Base-by-base conservation (phyloP, 768 basidiomycete genomes). In the Hortiboletus campestris region DNA sequence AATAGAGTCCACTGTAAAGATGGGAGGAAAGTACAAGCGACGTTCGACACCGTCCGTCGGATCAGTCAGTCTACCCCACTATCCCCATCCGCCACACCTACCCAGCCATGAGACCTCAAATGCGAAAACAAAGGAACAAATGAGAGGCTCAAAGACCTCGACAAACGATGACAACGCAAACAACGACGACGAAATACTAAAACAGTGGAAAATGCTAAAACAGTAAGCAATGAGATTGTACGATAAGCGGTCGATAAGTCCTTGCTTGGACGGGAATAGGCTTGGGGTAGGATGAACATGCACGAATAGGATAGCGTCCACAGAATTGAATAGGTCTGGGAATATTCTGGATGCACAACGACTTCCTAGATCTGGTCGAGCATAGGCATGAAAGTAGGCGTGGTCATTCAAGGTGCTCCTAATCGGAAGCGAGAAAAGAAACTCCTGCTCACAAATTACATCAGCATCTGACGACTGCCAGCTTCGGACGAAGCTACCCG, bases 161-260 rank as follows among this genome's bases (percentile, higher is more conserved):
- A 54, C 17, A 29, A 51, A 52, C 19, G n/a, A 48, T 3, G 40
- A 47, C 56, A 49, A 46, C 19, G n/a, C 22, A 6, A 36, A 54
- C 31, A 20, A 44, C 46, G 53, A 52, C 47, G 52, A 61, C 51
- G 40, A 56, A 28, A 54, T 55, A 69, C 61, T 58, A 48, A 61
- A 52, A 59, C 36, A 40, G 39, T 40, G 36, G 28, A 28, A 42
- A 55, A 60, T 65, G 60, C 61, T 51, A 42, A 55, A 60, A 36
- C 48, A 38, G 55, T 59, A 62, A 70, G 71, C 69, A 72, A 55
- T 57, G 67, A 28, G 57, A 62, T 62, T 62, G 64, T 70, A 73
- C 49, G 67, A 58, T 73, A 73, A 65, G 48, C 64, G 55, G 56
- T 56, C 59, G 56, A 53, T 52, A 67, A 64, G 67, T 67, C 64